Evolutionary conservation across 495 filamentous ascomycete species (phyloP).

Genomic region (Symbiotaphrina buchneri): DNA sequence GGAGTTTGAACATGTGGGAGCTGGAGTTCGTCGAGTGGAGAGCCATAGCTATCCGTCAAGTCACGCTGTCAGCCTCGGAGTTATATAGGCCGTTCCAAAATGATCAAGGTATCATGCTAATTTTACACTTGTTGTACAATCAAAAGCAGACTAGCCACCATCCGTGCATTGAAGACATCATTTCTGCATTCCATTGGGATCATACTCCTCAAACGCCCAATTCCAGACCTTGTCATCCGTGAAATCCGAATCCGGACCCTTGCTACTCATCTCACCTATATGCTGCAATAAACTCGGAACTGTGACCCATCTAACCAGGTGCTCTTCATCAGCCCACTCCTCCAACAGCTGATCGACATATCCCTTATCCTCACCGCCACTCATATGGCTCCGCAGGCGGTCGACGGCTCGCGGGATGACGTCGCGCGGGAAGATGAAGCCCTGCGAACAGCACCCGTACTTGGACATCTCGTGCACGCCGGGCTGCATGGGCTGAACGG

Average conservation of each 20-base stretch:
- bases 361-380: constrained; percentile 7
- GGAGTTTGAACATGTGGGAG: too few relatives aligned
- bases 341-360: constrained; percentile 24
- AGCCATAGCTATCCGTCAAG: too few relatives aligned
- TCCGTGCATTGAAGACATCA: too few relatives aligned
- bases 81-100: too few relatives aligned
- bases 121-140: too few relatives aligned
- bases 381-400: too few relatives aligned
- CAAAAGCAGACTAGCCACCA: too few relatives aligned
- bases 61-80: too few relatives aligned
- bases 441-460: constrained; percentile 27
- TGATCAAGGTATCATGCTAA: too few relatives aligned
- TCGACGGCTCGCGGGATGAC: constrained; percentile 13
- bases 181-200: too few relatives aligned
- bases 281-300: constrained; percentile 28
- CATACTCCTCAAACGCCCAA: constrained; percentile 8
- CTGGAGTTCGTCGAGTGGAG: too few relatives aligned
- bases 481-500: constrained; percentile 13
- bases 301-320: constrained; percentile 21
- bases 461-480: constrained; percentile 24
- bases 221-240: constrained; percentile 17
- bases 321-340: constrained; percentile 15
- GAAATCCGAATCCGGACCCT: constrained; percentile 8
- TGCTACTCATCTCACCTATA: constrained; percentile 18
- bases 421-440: constrained; percentile 17